phyloP scores from a whole-genome alignment of 1,139 yeast species.

The Wickerhamomyces sp. region DNA sequence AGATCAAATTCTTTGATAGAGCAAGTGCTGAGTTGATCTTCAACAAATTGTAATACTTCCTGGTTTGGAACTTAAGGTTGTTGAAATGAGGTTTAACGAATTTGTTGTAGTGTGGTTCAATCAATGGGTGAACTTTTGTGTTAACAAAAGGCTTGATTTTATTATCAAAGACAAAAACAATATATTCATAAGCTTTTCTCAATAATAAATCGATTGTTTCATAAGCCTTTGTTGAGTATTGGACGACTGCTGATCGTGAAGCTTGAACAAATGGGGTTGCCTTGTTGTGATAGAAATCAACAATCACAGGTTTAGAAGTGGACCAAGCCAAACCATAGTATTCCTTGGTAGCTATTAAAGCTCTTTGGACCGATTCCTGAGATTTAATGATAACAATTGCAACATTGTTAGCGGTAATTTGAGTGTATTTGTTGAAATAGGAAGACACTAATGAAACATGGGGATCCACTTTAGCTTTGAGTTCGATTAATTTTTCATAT shows the following conservation, averaged over 20 bases:
- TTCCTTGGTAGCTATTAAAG: neutral
- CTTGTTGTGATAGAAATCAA: slow-evolving; percentile 5
- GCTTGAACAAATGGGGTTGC: slow-evolving; percentile 7
- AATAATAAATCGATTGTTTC: neutral
- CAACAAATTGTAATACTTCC: slow-evolving; percentile 14
- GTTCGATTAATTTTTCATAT: slow-evolving; percentile 1
- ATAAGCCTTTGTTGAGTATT: slow-evolving; percentile 1
- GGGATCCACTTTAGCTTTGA: slow-evolving; percentile 3
- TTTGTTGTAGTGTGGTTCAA: slow-evolving; percentile 6
- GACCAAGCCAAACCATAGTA: slow-evolving; percentile 3
- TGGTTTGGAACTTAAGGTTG: neutral
- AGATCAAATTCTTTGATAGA: slow-evolving; percentile 10
- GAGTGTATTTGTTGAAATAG: neutral
- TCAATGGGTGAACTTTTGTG: slow-evolving; percentile 4
- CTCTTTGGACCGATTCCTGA: neutral
- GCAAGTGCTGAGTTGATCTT: slow-evolving; percentile 14
- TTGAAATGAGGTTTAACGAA: slow-evolving; percentile 8
- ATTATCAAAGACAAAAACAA: slow-evolving; percentile 2
- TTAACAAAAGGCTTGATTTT: slow-evolving; percentile 1
- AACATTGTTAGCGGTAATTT: neutral
- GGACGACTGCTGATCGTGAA: neutral
- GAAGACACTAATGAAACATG: neutral
- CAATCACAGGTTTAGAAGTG: neutral
- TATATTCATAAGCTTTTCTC: slow-evolving; percentile 1
- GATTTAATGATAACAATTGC: neutral